A percentile compares a stretch with the other conserved stretches of the same genome.
phyloP scores from a whole-genome alignment of 305 asterid species.

The Plantago lanceolata region DNA sequence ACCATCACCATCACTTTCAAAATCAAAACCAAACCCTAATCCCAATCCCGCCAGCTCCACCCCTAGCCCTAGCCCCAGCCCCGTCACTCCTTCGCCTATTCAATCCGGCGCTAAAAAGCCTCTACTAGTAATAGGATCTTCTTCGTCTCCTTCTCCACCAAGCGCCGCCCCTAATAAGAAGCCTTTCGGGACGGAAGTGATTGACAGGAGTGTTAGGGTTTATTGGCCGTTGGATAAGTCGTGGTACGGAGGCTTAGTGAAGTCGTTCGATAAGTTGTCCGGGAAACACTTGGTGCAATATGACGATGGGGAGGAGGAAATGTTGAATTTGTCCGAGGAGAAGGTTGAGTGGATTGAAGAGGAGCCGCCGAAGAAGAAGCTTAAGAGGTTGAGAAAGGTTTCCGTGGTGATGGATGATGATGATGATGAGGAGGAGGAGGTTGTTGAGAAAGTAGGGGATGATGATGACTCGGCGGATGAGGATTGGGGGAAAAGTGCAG shows the following conservation, averaged over 20 bases:
- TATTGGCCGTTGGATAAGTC: constrained; percentile 80
- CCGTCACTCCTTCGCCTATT: constrained; percentile 50
- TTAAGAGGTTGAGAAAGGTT: constrained; percentile 51
- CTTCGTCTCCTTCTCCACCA: constrained; percentile 25
- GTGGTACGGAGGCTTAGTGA: constrained; percentile 80
- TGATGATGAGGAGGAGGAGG: constrained; percentile 43
- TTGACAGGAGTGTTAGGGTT: constrained; percentile 54
- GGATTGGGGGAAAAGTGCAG: constrained; percentile 56
- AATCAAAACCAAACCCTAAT: constrained; percentile 48
- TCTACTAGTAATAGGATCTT: constrained; percentile 36
- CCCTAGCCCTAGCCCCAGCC: constrained; percentile 28
- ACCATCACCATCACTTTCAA: constrained; percentile 33
- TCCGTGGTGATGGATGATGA: constrained; percentile 48
- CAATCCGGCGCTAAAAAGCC: constrained; percentile 47
- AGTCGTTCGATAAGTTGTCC: constrained; percentile 50
- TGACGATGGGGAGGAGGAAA: constrained; percentile 84
- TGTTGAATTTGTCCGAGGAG: constrained; percentile 47
- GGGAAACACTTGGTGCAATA: constrained; percentile 84
- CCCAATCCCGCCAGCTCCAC: constrained; percentile 6
- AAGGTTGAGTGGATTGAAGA: constrained; percentile 65
- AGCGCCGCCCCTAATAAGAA: constrained; percentile 17
- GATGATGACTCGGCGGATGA: constrained; percentile 62
- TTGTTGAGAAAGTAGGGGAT: constrained; percentile 44
- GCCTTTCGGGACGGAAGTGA: constrained; percentile 52
- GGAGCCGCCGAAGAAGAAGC: constrained; percentile 42